Percentiles rank a stretch among this genome's conserved stretches.
Evolutionary conservation across 441 rosid species (phyloP).

Genomic region (Euphorbia schlechtendalii): DNA sequence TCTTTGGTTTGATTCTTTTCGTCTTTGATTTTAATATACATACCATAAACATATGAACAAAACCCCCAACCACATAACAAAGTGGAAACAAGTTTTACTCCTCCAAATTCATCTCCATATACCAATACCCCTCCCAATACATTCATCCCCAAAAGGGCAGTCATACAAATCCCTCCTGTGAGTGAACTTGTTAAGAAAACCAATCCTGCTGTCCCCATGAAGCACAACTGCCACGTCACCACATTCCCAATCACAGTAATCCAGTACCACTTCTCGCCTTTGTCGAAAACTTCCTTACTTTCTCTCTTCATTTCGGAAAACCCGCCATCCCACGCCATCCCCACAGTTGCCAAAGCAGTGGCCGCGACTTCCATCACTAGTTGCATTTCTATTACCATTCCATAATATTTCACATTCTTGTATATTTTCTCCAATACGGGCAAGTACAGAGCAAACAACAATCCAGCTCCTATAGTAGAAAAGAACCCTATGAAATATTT

Average conservation of each 20-base stretch:
- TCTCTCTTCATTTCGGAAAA: conserved; percentile 52
- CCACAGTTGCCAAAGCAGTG: conserved; percentile 53
- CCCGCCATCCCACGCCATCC: conserved; percentile 61
- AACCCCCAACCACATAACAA: conserved; percentile 77
- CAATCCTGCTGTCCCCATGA: conserved; percentile 77
- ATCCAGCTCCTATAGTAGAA: conserved; percentile 67
- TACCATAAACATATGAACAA: conserved; percentile 63
- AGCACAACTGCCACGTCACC: conserved; percentile 77
- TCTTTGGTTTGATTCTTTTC: conserved; percentile 10
- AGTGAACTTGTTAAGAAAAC: conserved; percentile 68
- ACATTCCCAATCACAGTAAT: conserved; percentile 42
- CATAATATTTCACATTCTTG: conserved; percentile 44
- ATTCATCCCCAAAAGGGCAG: conserved; percentile 62
- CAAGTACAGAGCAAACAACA: conserved; percentile 67
- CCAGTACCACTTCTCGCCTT: conserved; percentile 47
- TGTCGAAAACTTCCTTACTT: conserved; percentile 34
- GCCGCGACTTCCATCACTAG: conserved; percentile 65
- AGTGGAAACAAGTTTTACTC: conserved; percentile 67
- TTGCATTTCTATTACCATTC: conserved; percentile 82
- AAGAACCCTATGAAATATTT: conserved; percentile 65
- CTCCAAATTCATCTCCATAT: conserved; percentile 56
- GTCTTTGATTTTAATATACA: conserved; percentile 35
- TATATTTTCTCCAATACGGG: conserved; percentile 72
- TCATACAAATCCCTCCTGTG: conserved; percentile 79
- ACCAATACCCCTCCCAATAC: conserved; percentile 70